Evolutionary conservation across 768 basidiomycete genomes (phyloP).

Genomic region (Amanita fuliginea): DNA sequence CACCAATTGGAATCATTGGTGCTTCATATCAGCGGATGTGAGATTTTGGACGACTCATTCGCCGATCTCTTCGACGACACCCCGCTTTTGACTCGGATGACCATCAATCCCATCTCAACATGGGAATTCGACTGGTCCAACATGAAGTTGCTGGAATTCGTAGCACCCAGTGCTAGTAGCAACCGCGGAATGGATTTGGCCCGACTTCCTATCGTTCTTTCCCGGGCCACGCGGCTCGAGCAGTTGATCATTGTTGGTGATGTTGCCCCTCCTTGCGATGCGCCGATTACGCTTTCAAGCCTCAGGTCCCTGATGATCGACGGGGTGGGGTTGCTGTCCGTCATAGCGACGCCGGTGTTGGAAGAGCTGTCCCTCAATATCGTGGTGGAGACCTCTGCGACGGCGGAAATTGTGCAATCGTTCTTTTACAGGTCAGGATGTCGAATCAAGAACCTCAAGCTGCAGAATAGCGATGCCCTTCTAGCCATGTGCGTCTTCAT

Average conservation of each 20-base stretch:
- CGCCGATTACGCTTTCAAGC: not conserved
- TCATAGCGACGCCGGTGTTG: not conserved
- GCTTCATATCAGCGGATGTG: not conserved
- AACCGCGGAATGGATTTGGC: too few relatives aligned
- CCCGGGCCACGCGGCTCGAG: not conserved
- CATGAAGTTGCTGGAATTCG: not conserved
- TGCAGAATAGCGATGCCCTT: not conserved
- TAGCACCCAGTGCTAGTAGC: not conserved
- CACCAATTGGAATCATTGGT: not conserved
- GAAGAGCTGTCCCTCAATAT: not conserved
- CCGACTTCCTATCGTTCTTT: not conserved
- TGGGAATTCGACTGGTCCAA: not conserved
- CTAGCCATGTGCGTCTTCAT: not conserved
- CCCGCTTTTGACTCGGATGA: not conserved
- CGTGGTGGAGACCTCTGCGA: not conserved
- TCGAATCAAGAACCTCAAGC: not conserved
- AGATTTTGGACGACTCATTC: not conserved
- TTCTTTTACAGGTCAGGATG: not conserved
- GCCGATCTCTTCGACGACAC: not conserved
- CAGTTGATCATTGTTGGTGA: not conserved
- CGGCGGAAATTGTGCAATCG: not conserved
- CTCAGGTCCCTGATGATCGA: not conserved
- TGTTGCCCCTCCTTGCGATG: not conserved
- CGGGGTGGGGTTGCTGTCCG: not conserved
- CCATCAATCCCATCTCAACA: not conserved